These are phyloP conservation scores for Candida broadrunensis DNA, from an alignment of 805 yeast genomes.

Conservation along the genomic window DNA sequence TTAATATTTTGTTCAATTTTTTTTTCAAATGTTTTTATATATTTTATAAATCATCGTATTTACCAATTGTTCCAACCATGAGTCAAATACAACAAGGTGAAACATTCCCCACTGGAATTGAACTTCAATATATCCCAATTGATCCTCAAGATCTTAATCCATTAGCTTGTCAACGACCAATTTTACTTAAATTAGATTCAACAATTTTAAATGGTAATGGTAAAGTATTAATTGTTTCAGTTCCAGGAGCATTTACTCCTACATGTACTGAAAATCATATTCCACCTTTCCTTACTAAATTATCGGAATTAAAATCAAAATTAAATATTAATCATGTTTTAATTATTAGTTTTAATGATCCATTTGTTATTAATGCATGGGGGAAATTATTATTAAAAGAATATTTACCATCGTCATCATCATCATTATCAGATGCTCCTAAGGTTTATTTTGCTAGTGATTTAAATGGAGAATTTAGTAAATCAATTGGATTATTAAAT, in stretches of 20 bases:
- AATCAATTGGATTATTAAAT: slow-evolving; percentile 22
- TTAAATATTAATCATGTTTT: slow-evolving; percentile 30
- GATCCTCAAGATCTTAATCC: slow-evolving; percentile 23
- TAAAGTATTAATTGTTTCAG: slow-evolving; percentile 33
- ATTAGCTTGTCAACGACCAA: slow-evolving; percentile 34
- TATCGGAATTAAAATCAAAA: slow-evolving; percentile 22
- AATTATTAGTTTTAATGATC: slow-evolving; percentile 39
- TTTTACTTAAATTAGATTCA: slow-evolving; percentile 30
- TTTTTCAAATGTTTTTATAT: too few species aligned
- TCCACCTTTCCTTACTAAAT: slow-evolving; percentile 33
- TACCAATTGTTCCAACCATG: too few species aligned
- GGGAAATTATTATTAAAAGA: slow-evolving; percentile 36
- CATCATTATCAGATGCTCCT: slow-evolving; percentile 14
- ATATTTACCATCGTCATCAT: slow-evolving; percentile 8
- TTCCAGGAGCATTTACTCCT: slow-evolving; percentile 46
- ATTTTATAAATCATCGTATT: too few species aligned
- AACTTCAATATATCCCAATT: slow-evolving; percentile 38
- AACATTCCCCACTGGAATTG: slow-evolving; percentile 30
- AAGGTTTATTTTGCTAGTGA: slow-evolving; percentile 38
- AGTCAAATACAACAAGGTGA: slow-evolving; percentile 17
- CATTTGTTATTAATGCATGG: slow-evolving; percentile 44
- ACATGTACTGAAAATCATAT: slow-evolving; percentile 44
- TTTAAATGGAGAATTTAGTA: slow-evolving; percentile 33
- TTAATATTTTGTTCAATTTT: too few species aligned
- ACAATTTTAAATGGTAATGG: slow-evolving; percentile 15